Percentiles rank a stretch among this genome's conserved stretches.
Conservation (phyloP, 176 grass and related monocot species). For the Triticum urartu region DNA sequence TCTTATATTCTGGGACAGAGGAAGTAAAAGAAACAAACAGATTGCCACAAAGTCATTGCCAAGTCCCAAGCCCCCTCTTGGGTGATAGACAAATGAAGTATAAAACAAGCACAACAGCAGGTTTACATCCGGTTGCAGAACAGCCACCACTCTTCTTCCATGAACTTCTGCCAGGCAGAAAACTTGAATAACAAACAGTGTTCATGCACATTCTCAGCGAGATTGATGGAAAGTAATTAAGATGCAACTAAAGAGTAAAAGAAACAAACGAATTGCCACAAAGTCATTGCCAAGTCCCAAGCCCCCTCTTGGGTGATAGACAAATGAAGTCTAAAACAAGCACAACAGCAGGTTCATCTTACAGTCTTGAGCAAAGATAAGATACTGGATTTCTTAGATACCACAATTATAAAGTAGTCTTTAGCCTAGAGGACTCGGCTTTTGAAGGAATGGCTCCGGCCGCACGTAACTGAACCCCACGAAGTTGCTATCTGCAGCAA, state of each 20-base stretch:
- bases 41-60: neutral
- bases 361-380: conserved; percentile 1
- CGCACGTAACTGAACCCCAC: conserved; percentile 84
- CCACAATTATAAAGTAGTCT: neutral
- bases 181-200: neutral
- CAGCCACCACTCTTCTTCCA: too few species aligned
- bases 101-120: neutral
- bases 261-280: neutral
- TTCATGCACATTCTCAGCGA: neutral
- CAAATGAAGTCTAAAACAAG: neutral
- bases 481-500: conserved; percentile 64
- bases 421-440: conserved; percentile 73
- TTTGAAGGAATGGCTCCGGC: conserved; percentile 58
- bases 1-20: too few species aligned
- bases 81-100: neutral
- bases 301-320: neutral
- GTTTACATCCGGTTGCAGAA: neutral
- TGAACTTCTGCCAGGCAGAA: too few species aligned
- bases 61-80: neutral
- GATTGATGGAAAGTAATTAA: neutral
- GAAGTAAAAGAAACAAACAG: neutral
- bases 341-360: neutral
- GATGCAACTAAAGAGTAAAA: neutral
- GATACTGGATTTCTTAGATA: neutral
- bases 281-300: neutral